Evolutionary conservation across 306 rosid species (phyloP), one percentile per base, ranked within the genome.

Genomic region (Gillenia trifoliata): DNA sequence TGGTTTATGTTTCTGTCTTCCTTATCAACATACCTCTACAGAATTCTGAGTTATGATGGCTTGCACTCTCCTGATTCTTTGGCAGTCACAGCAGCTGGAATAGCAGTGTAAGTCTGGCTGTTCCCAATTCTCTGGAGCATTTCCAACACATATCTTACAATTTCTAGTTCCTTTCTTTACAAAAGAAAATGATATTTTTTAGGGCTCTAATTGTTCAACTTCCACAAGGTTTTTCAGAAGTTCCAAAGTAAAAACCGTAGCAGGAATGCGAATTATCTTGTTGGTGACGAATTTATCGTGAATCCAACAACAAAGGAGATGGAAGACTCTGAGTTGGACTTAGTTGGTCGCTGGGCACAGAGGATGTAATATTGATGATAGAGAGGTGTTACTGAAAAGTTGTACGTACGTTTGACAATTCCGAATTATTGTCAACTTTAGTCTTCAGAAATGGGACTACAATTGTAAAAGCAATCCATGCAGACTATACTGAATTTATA

Each of bases 41-140:
- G 98, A 97, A 97, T 93, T 87, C 84, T 93, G 83, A 93, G 98
- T 83, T 93, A 93, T 77, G 98, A 93, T 66, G 97, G 98, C 77
- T 81, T 89, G 83, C 98, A 93, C 81, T 82, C 88, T 72, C 97
- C 98, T 20, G 98, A 93, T 89, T 83, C 92, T 71, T 85, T 93
- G 89, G 98, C 98, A 34, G 82, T 93, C 76, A 93, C 98, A 76
- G 98, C 98, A 31, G 97, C 98, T 79, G 98, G 98, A 74, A 91
- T 93, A 84, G 98, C 98, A 65, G 89, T 93, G 98, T 93, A 89
- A 84, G 96, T 88, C 62, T 77, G 74, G 49, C 28, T 80, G 60
- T 75, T 56, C 43, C 73, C 12, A 74, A 40, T 72, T 66, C 28
- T 36, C 41, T 64, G 66, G 57, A 47, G 41, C 52, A 67, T 76